Evolutionary conservation across 345 rosid genomes (phyloP).

Genomic region (Hibiscus trionum): DNA sequence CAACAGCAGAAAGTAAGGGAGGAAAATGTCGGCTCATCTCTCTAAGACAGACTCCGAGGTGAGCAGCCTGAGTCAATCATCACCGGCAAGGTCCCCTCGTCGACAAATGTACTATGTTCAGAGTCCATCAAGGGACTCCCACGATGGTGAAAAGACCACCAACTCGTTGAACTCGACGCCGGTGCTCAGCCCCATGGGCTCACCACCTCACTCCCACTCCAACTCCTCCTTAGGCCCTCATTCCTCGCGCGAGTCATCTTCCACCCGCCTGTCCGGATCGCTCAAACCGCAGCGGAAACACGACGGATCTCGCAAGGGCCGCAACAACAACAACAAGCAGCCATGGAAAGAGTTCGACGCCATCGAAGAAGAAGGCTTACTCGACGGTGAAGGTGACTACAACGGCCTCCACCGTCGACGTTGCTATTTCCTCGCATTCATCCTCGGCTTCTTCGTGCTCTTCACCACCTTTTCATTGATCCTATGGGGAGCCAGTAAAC

Average conservation of each 20-base stretch:
- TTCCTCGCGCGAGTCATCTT: conserved; percentile 57
- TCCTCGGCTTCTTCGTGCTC: conserved; percentile 42
- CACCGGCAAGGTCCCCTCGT: conserved; percentile 42
- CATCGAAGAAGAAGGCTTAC: conserved; percentile 70
- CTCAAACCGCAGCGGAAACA: conserved; percentile 31
- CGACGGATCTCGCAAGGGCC: conserved; percentile 19
- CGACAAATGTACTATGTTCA: conserved; percentile 58
- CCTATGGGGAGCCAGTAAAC: conserved; percentile 62
- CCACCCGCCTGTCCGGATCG: conserved; percentile 56
- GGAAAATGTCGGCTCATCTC: conserved; percentile 32
- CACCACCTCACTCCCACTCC: conserved; percentile 69
- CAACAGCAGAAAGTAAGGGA: background rate
- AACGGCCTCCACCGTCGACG: conserved; percentile 33
- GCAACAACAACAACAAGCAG: conserved; percentile 3
- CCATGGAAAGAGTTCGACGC: conserved; percentile 55
- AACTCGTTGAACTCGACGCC: conserved; percentile 66
- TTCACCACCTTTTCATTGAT: conserved; percentile 51
- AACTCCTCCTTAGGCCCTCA: conserved; percentile 69
- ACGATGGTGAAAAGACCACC: conserved; percentile 59
- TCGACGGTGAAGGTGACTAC: conserved; percentile 22
- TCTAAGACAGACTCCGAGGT: conserved; percentile 59
- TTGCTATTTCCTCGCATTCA: conserved; percentile 45
- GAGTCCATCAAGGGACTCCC: conserved; percentile 68
- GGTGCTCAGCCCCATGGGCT: conserved; percentile 50
- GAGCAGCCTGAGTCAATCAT: conserved; percentile 52